Conservation (phyloP, 2,329 filamentous ascomycete genomes). For the Botrytis galanthina region DNA sequence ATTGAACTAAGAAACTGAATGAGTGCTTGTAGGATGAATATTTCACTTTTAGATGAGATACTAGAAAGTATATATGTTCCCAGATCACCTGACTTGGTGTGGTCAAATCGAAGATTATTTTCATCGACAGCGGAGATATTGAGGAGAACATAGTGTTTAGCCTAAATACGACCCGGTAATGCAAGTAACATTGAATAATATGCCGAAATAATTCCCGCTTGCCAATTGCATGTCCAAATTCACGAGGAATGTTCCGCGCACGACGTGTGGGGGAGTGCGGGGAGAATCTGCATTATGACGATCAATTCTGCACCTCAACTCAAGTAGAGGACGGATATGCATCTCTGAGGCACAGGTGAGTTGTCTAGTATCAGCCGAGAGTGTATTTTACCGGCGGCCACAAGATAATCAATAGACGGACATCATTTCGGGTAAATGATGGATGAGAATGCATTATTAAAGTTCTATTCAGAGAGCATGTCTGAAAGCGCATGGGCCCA, state of each 20-base stretch:
- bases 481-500: not conserved
- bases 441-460: not conserved
- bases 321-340: not conserved
- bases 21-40: not conserved
- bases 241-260: not conserved
- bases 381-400: not conserved
- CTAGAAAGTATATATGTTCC: not conserved
- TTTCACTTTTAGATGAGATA: not conserved
- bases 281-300: not conserved
- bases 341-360: not conserved
- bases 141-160: not conserved
- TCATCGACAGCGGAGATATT: slow-evolving; percentile 2
- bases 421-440: not conserved
- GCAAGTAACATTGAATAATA: not conserved
- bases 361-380: no score
- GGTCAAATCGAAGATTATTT: not conserved
- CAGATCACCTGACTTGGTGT: not conserved
- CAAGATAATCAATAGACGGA: not conserved
- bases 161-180: not conserved
- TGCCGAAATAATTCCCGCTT: not conserved
- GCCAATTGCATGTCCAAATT: not conserved
- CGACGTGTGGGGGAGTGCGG: not conserved
- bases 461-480: not conserved
- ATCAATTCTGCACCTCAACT: not conserved
- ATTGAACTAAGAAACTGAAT: not conserved